Base-by-base conservation (phyloP, 176 grass and related monocot species). In the Melocanna baccifera region DNA sequence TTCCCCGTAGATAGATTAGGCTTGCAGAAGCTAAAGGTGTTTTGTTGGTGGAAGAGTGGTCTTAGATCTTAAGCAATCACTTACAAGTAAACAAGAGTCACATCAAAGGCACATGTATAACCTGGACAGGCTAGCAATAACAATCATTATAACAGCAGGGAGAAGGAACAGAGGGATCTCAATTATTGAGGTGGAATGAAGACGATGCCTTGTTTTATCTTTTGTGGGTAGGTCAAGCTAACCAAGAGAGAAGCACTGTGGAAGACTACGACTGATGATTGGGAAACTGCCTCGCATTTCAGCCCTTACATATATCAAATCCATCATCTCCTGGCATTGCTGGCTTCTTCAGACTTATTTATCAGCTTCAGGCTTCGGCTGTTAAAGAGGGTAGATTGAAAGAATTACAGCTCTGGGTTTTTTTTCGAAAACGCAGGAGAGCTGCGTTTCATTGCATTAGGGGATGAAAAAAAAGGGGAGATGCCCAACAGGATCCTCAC, bases 141-240 rank as follows among this genome's bases (percentile, higher is more conserved):
- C 46, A 65, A 83, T 84, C 74, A 84, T 84, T 84, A 39, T 26
- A 10, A 47, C 46, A 73, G 40, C 26, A 86, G 9, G 69, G 52
- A 28, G 48, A 51, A 70, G 67, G 52, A 28, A 70, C 22, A 89
- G n/a, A 51, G 71, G 62, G 41, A 82, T 65, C 88, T 86, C 83
- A 86, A 86, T 90, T 71, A 82, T 77, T 90, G 71, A 81, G 34
- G 80, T 53, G 34, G 81, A 74, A 47, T 36, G 47, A 41, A 52
- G 32, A 62, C 23, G 46, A 19, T 45, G 39, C 9, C 45, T 74
- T 84, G n/a, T 89, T 88, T 80, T 75, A 39, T 68, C 61, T 73
- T 67, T 23, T 39, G 40, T 67, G 68, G 68, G 58, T 19, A 39
- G 28, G 70, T 13, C 62, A 69, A 65, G 75, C 76, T 51, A 40